Evolutionary conservation across 768 basidiomycete genomes (phyloP).

Genomic region (Boletales sp.): DNA sequence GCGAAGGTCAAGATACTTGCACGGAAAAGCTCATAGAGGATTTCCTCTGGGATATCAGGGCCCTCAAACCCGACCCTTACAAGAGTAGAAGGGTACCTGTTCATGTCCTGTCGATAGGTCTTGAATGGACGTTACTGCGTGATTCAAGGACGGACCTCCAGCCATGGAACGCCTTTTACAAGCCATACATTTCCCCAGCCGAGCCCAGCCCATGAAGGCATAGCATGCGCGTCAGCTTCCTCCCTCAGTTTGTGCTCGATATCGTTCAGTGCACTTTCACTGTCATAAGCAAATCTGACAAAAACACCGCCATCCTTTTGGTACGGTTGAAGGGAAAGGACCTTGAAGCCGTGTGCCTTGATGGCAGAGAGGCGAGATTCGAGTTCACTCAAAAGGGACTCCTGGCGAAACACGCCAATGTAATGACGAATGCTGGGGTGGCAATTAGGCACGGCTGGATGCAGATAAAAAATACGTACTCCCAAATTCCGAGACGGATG

Average conservation of each 20-base stretch:
- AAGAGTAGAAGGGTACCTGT: conserved; percentile 69
- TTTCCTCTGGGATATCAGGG: conserved; percentile 79
- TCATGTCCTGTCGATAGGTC: conserved; percentile 63
- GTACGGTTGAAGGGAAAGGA: conserved; percentile 62
- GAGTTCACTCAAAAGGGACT: conserved; percentile 51
- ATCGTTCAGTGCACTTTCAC: conserved; percentile 38
- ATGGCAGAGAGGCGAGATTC: conserved; percentile 47
- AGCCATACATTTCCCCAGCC: conserved; percentile 57
- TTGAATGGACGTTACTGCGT: background rate
- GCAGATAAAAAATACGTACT: conserved; percentile 44
- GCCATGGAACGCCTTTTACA: conserved; percentile 77
- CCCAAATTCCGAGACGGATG: conserved; percentile 64
- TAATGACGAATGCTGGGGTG: conserved; percentile 60
- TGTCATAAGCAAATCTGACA: conserved; percentile 63
- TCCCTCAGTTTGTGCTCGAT: conserved; percentile 50
- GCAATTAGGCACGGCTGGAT: conserved; percentile 3
- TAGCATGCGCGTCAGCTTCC: conserved; percentile 43
- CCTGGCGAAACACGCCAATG: conserved; percentile 57
- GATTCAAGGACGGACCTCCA: conserved; percentile 51
- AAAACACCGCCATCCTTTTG: conserved; percentile 86
- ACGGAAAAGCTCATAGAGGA: conserved; percentile 72
- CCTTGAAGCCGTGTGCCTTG: conserved; percentile 52
- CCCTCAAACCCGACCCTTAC: conserved; percentile 86
- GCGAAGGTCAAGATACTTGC: conserved; percentile 40
- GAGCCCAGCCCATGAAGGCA: conserved; percentile 62